phyloP scores from a whole-genome alignment of 179 eudicot species.

The Dionaea muscipula region DNA sequence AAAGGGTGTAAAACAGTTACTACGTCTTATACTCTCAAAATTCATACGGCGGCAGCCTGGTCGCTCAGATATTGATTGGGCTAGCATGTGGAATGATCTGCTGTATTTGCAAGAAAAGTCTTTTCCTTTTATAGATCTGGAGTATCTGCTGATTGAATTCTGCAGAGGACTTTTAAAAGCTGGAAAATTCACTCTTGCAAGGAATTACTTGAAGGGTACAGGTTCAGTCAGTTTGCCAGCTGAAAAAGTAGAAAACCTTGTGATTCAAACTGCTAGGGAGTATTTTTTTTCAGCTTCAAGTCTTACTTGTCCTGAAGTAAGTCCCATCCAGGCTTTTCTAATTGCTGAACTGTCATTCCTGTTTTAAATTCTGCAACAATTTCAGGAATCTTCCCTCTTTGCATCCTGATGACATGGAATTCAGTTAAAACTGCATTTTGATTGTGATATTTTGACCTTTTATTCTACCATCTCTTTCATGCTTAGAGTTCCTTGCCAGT shows the following conservation, averaged over 20 bases:
- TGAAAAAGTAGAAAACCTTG: conserved; percentile 86
- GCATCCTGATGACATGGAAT: too few species aligned
- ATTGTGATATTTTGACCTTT: too few species aligned
- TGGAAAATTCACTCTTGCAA: conserved; percentile 92
- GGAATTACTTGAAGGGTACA: conserved; percentile 81
- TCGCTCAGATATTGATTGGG: conserved; percentile 85
- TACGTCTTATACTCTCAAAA: conserved; percentile 89
- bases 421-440: too few species aligned
- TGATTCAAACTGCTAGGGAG: conserved; percentile 96
- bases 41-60: conserved; percentile 73
- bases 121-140: conserved; percentile 76
- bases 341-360: not conserved
- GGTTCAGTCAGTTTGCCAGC: conserved; percentile 66
- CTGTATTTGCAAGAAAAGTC: conserved; percentile 82
- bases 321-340: conserved; percentile 6
- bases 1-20: conserved; percentile 86
- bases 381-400: too few species aligned
- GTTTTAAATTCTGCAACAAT: not conserved
- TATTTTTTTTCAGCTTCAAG: conserved; percentile 95
- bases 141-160: conserved; percentile 81
- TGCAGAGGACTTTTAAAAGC: conserved; percentile 96
- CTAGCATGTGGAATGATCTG: conserved; percentile 90
- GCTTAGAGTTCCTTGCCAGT: too few species aligned
- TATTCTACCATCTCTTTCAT: too few species aligned
- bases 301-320: conserved; percentile 76